Evolutionary conservation across 2,329 filamentous ascomycete species (phyloP).

Genomic region (Pseudogymnoascus sp.): DNA sequence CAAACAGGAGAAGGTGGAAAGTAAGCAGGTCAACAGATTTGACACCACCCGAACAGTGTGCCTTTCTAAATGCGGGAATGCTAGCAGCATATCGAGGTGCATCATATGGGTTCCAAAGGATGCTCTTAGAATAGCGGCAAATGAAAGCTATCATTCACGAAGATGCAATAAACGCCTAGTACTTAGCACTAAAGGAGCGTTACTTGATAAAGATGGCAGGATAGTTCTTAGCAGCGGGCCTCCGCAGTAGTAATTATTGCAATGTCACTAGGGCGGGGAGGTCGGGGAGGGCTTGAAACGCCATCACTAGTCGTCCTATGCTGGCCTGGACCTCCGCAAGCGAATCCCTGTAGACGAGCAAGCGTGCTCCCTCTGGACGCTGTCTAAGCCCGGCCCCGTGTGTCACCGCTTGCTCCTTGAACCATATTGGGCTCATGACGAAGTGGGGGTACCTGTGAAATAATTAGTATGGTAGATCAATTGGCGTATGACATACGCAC

Average conservation of each 20-base stretch:
- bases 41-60: neutral
- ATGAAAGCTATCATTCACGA: neutral
- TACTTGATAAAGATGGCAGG: neutral
- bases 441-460: neutral
- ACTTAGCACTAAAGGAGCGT: neutral
- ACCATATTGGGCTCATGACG: neutral
- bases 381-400: neutral
- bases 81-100: neutral
- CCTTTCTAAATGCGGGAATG: neutral
- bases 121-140: neutral
- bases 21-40: neutral
- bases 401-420: neutral
- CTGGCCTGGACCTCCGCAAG: too few relatives aligned
- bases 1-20: constrained; percentile 35
- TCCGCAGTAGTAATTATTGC: neutral
- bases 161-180: neutral
- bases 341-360: too few relatives aligned
- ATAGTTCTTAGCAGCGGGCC: neutral
- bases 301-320: neutral
- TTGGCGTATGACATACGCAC: neutral
- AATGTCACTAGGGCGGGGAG: neutral
- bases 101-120: neutral
- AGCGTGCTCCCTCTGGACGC: neutral
- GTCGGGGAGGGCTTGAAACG: neutral
- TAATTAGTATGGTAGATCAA: neutral